Evolutionary conservation across 345 rosid genomes (phyloP).

Genomic region (Populus deltoides): DNA sequence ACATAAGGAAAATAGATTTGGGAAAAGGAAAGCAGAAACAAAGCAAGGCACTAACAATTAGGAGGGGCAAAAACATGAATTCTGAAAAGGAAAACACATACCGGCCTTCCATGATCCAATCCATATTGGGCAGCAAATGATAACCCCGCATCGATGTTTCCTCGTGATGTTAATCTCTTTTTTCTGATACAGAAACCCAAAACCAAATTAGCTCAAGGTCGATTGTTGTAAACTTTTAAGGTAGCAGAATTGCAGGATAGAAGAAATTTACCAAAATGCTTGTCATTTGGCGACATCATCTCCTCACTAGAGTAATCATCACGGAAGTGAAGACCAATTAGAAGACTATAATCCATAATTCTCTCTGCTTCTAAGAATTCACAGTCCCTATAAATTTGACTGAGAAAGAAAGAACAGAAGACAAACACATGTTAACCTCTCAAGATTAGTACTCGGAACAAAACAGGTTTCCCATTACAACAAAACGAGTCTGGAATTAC

Average conservation of each 20-base stretch:
- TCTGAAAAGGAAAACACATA: neutral
- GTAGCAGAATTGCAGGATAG: neutral
- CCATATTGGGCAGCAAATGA: neutral
- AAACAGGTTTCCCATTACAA: constrained; percentile 68
- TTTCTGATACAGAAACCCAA: constrained; percentile 22
- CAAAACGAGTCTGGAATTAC: constrained; percentile 49
- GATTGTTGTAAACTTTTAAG: too few species aligned
- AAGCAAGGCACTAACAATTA: neutral
- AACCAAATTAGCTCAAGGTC: neutral
- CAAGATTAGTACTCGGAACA: constrained; percentile 44
- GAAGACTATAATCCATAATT: constrained; percentile 71
- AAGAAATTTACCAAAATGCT: constrained; percentile 18
- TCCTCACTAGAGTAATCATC: constrained; percentile 37
- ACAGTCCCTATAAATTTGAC: constrained; percentile 64
- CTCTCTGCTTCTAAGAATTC: constrained; percentile 67
- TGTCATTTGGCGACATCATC: constrained; percentile 23
- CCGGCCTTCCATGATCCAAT: neutral
- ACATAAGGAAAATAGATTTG: neutral
- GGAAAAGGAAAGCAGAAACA: neutral
- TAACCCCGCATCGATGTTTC: neutral
- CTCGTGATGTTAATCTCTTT: constrained; percentile 27
- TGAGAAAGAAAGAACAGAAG: constrained; percentile 15
- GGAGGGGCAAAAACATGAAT: constrained; percentile 2
- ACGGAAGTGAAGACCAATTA: constrained; percentile 63
- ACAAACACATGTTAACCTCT: neutral